Conservation (phyloP, 495 filamentous ascomycete species). For the Astrocystis sublimbata region DNA sequence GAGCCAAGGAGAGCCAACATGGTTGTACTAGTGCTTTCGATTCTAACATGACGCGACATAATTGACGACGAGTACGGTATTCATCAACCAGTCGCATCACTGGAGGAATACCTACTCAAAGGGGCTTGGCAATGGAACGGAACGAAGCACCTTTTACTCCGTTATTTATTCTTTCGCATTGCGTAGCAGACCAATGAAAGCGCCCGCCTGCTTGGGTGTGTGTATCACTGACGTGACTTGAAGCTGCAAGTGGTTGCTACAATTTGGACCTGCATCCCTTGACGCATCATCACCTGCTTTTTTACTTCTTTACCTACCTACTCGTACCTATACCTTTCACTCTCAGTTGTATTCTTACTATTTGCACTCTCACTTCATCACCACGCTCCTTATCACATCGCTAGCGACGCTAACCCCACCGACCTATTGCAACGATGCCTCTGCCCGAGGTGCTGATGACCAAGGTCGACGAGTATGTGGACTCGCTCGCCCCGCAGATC, state of each 20-base stretch:
- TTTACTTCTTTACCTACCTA: not conserved
- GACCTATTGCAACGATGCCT: conserved; percentile 15
- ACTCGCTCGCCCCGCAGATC: conserved; percentile 39
- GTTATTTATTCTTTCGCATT: not conserved
- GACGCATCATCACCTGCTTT: not conserved
- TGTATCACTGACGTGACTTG: not conserved
- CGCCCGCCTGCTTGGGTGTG: not conserved
- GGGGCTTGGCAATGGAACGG: not conserved
- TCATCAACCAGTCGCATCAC: too few relatives aligned
- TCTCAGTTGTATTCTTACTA: too few relatives aligned
- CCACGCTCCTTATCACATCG: not conserved
- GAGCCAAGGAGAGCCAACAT: too few relatives aligned
- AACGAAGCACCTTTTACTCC: not conserved
- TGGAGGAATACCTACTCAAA: not conserved
- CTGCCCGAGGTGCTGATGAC: conserved; percentile 35
- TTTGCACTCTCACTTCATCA: not conserved
- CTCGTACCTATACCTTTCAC: too few relatives aligned
- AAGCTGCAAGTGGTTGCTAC: not conserved
- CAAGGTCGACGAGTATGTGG: conserved; percentile 39
- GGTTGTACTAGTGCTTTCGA: too few relatives aligned
- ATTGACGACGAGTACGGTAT: too few relatives aligned
- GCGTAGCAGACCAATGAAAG: not conserved
- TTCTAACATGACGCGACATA: too few relatives aligned
- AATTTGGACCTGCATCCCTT: not conserved
- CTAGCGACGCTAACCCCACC: not conserved